Conservation (phyloP, 768 basidiomycete species). For the Tephrocybe sp. region DNA sequence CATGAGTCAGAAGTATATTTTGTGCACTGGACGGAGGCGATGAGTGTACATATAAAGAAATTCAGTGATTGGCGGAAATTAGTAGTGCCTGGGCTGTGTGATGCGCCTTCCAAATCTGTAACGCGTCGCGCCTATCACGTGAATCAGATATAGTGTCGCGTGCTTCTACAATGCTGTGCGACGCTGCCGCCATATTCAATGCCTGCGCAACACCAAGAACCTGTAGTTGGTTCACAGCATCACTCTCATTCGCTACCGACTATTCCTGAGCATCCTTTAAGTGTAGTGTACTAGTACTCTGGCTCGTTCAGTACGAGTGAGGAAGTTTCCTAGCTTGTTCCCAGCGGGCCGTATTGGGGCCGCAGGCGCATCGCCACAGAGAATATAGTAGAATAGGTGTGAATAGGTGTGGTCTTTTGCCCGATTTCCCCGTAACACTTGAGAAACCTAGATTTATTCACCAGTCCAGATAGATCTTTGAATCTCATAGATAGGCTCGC, state of each 20-base stretch:
- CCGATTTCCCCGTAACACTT: too few species aligned
- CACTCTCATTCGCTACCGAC: background rate
- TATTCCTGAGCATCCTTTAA: background rate
- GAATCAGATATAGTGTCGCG: background rate
- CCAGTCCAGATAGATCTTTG: too few species aligned
- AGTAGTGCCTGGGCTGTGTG: constrained; percentile 2
- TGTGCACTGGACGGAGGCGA: constrained; percentile 4
- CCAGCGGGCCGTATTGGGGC: too few species aligned
- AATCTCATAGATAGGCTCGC: background rate
- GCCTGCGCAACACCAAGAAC: background rate
- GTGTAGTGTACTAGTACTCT: background rate
- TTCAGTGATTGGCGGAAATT: background rate
- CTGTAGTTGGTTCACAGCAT: background rate
- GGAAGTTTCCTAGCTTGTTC: too few species aligned
- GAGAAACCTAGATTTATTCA: background rate
- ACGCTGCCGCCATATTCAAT: background rate
- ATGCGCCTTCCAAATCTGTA: background rate
- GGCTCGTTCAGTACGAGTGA: background rate
- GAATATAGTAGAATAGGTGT: too few species aligned
- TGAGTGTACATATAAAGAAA: constrained; percentile 4
- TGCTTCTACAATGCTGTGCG: background rate
- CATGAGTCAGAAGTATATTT: background rate
- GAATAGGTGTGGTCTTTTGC: too few species aligned
- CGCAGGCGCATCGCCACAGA: too few species aligned
- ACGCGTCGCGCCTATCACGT: constrained; percentile 8